Evolutionary conservation across 2,329 filamentous ascomycete species (phyloP).

Genomic region (Trichophyton equinum): DNA sequence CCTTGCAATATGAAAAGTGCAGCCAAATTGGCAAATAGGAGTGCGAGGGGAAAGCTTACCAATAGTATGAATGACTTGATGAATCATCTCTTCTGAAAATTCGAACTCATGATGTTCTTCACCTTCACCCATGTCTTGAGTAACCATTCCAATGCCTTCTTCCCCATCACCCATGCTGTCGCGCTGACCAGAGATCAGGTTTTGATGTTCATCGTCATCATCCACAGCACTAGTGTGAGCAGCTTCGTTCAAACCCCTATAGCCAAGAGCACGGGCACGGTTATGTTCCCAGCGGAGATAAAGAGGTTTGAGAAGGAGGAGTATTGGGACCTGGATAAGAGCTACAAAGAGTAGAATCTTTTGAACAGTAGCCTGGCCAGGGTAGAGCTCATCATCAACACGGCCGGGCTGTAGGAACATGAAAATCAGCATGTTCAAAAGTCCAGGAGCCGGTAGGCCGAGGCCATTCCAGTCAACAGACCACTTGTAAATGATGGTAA

Average conservation of each 20-base stretch:
- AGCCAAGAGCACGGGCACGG: constrained; percentile 71
- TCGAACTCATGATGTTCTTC: constrained; percentile 95
- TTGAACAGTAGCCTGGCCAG: constrained; percentile 65
- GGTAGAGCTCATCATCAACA: constrained; percentile 57
- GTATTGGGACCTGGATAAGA: constrained; percentile 71
- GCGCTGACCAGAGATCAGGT: constrained; percentile 42
- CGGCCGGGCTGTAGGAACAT: constrained; percentile 90
- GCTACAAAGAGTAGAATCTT: constrained; percentile 68
- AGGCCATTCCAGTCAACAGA: constrained; percentile 68
- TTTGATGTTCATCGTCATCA: constrained; percentile 64
- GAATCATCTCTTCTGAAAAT: constrained; percentile 94
- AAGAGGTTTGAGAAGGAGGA: constrained; percentile 90
- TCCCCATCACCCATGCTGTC: constrained; percentile 67
- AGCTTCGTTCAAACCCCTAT: constrained; percentile 83
- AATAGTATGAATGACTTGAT: constrained; percentile 97
- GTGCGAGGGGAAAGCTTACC: constrained; percentile 44
- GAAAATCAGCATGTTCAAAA: constrained; percentile 98
- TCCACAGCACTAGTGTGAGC: constrained; percentile 81
- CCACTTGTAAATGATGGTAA: constrained; percentile 98
- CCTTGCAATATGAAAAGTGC: background rate
- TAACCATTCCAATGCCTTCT: constrained; percentile 78
- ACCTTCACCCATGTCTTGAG: constrained; percentile 57
- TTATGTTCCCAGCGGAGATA: constrained; percentile 93
- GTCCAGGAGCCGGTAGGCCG: constrained; percentile 60
- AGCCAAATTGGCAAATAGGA: background rate